Base-by-base conservation (phyloP, 2,329 filamentous ascomycete genomes). In the Rutstroemia sp. region DNA sequence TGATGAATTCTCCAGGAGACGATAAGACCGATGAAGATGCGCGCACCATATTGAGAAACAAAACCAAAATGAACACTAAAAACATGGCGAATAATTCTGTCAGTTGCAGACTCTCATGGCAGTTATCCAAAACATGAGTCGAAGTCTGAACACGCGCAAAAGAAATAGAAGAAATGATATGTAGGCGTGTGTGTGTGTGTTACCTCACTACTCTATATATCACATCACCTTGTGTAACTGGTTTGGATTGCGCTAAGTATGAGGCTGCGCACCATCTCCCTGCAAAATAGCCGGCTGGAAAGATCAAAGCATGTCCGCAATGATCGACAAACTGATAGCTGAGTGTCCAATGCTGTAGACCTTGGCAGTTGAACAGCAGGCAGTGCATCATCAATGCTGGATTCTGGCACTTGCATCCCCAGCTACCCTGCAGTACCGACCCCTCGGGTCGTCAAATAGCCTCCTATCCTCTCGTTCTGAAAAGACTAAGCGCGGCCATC, bases 31-130 rank as follows among this genome's bases (percentile, higher is more conserved):
- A 19, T 14, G 53, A 50, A 38, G 39, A 42, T 19, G 48, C 27
- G 38, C 50, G 46, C 37, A 55, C 25, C 46, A 50, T 41, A 37
- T 50, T 27, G 49, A 49, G 25, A 25, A 45, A 25, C 19, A 50
- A 18, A 4, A 55, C 9, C 25, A 39, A 50, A 44, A 6, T 21
- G n/a, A 55, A 23, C 12, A 18, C 25, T 18, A 50, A 34, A 50
- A 39, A 25, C 30, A 47, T 47, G 10, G 25, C 10, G 49, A 19
- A 50, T 19, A 12, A 16, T 21, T 44, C 44, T 41, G 25, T 25
- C 25, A 16, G 10, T 44, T 25, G 46, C 38, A 45, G 16, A 37
- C 49, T 41, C 25, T 30, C 38, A 50, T 30, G 18, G 19, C 18
- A 37, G 9, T 16, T 37, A 6, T 51, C 21, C 16, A 41, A 42